Evolutionary conservation across 2,329 filamentous ascomycete species (phyloP).

Genomic region (Aspergillus sp.): DNA sequence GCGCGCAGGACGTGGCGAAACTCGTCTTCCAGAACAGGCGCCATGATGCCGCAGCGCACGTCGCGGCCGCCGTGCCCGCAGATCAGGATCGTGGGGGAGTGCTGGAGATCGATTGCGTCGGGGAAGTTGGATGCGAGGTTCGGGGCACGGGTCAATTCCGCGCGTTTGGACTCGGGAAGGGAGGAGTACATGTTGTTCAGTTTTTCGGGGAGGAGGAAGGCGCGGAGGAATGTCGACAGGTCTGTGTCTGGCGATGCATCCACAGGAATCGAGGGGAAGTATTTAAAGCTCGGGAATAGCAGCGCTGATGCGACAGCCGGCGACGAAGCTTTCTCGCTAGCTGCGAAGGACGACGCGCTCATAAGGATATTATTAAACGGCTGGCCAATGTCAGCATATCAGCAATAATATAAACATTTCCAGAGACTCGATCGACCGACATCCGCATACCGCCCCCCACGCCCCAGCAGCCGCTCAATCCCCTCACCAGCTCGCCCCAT

Average conservation of each 20-base stretch:
- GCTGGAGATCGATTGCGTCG: conserved; percentile 56
- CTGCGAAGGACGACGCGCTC: conserved; percentile 64
- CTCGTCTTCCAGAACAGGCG: conserved; percentile 60
- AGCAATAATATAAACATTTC: no score
- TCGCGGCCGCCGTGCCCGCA: conserved; percentile 83
- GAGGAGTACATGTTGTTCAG: conserved; percentile 25
- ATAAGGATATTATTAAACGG: conserved; percentile 75
- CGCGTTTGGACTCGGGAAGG: conserved; percentile 19
- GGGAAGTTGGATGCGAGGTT: conserved; percentile 42
- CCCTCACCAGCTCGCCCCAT: conserved; percentile 46
- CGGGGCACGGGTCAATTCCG: conserved; percentile 40
- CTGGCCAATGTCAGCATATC: conserved; percentile 36
- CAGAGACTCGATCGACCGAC: no score
- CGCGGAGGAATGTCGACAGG: conserved; percentile 37
- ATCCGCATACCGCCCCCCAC: conserved; percentile 57
- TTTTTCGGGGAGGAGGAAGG: conserved; percentile 30
- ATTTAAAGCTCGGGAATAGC: conserved; percentile 74
- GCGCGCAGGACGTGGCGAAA: conserved; percentile 46
- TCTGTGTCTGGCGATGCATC: conserved; percentile 35
- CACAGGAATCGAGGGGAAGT: conserved; percentile 61
- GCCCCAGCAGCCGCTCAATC: conserved; percentile 57
- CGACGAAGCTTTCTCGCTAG: conserved; percentile 29
- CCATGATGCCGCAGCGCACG: conserved; percentile 69
- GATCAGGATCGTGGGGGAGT: conserved; percentile 55
- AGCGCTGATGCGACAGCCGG: conserved; percentile 49